A percentile compares a stretch with the other conserved stretches of the same genome.
These are phyloP conservation scores for Atalantia buxifolia DNA, from an alignment of 345 rosid species.

Conservation along the genomic window DNA sequence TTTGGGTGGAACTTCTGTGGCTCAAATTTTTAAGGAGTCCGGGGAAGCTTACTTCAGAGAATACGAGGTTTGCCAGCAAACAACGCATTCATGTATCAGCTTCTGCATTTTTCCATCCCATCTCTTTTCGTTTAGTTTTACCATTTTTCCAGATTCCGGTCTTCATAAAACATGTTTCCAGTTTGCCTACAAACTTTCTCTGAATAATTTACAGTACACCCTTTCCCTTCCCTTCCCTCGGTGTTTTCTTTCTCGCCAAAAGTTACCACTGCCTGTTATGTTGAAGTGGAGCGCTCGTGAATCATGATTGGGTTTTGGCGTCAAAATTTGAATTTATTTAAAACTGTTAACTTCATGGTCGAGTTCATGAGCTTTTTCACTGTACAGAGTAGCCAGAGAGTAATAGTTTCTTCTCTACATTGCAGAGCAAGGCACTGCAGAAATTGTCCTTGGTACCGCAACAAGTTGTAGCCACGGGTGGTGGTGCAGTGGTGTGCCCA, in stretches of 20 bases:
- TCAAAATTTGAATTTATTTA: neutral
- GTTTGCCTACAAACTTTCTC: neutral
- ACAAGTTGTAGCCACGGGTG: constrained; percentile 49
- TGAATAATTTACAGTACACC: too few relatives aligned
- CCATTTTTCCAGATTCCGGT: neutral
- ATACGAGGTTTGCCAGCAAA: constrained; percentile 31
- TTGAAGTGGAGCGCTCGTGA: neutral
- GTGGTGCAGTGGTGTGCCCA: constrained; percentile 45
- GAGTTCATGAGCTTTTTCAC: neutral
- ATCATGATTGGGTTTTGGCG: neutral
- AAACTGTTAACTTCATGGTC: neutral
- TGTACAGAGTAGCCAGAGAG: neutral
- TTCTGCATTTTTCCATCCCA: neutral
- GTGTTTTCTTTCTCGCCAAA: too few relatives aligned
- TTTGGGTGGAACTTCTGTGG: constrained; percentile 32
- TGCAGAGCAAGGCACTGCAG: constrained; percentile 41
- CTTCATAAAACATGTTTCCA: neutral
- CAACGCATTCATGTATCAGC: neutral
- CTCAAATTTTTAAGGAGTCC: constrained; percentile 33
- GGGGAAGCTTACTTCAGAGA: constrained; percentile 49
- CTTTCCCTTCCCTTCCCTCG: neutral
- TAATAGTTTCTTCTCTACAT: neutral
- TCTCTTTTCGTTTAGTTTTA: neutral
- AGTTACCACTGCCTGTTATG: neutral
- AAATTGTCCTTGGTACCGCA: constrained; percentile 27